These are phyloP conservation scores for Penicillium sp. DNA, from an alignment of 2,329 filamentous ascomycete species.

Conservation along the genomic window DNA sequence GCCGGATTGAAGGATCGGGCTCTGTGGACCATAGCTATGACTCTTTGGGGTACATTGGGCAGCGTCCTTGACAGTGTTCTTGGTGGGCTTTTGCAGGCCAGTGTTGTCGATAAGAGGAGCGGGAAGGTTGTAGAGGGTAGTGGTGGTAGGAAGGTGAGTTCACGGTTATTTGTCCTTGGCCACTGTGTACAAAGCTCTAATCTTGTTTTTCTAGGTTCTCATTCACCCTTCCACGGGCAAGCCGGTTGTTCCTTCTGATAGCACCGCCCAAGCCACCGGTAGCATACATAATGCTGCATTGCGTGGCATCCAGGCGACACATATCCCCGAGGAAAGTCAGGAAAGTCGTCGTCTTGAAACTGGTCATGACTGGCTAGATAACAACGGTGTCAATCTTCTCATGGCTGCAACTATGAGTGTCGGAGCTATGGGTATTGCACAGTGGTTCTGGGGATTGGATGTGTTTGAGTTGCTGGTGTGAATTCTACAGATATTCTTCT, in stretches of 20 bases:
- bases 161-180: neutral
- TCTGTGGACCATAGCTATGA: slow-evolving; percentile 56
- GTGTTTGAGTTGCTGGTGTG: slow-evolving; percentile 17
- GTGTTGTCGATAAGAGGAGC: slow-evolving; percentile 76
- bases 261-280: slow-evolving; percentile 17
- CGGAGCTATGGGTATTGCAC: slow-evolving; percentile 64
- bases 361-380: slow-evolving; percentile 76
- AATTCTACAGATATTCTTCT: neutral
- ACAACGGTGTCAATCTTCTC: slow-evolving; percentile 91
- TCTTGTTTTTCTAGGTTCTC: slow-evolving; percentile 31
- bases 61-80: slow-evolving; percentile 85
- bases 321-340: slow-evolving; percentile 37
- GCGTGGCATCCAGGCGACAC: slow-evolving; percentile 21
- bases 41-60: slow-evolving; percentile 72
- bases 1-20: slow-evolving; percentile 54
- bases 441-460: slow-evolving; percentile 36
- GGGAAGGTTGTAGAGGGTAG: slow-evolving; percentile 88
- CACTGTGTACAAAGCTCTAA: neutral
- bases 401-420: slow-evolving; percentile 85
- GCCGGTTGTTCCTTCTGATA: slow-evolving; percentile 15
- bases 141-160: slow-evolving; percentile 63
- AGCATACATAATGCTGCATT: slow-evolving; percentile 31
- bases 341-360: slow-evolving; percentile 66
- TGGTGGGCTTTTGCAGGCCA: slow-evolving; percentile 80
- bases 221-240: slow-evolving; percentile 35